Evolutionary conservation across 257 asterid genomes (phyloP), one percentile per base, ranked within the genome.

Genomic region (Capsicum baccatum): DNA sequence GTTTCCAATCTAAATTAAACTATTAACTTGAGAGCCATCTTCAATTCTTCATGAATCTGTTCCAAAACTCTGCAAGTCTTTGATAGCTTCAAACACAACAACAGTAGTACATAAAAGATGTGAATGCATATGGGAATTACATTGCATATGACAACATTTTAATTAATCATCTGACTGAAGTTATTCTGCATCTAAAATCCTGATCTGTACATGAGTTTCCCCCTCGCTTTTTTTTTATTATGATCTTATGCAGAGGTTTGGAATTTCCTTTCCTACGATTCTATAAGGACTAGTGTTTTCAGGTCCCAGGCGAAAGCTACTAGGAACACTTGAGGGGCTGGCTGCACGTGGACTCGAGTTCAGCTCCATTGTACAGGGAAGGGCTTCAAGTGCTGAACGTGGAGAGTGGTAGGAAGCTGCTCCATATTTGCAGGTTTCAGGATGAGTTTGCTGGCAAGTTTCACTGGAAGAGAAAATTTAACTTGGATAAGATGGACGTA

Each of bases 361-460:
- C 42, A 85, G 79, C 88, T 89, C 94, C 0, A 92, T 86, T 8
- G 94, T 8, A 54, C 85, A 82, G 64, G 91, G 90, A 79, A 83
- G 87, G 48, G 37, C 88, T 86, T 89, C 95, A 12, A 91, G 92
- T 60, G 91, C 87, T 5, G 93, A 92, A 79, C 87, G 92, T 39
- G 96, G 96, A 17, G 97, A 94, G 79, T 50, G 91, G 79, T 84
- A 90, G 81, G 91, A 84, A 15, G 85, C 19, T 48, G 79, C 63
- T 79, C 89, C 84, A 56, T 47, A 14, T 39, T 89, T 93, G 1
- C 88, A 42, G 64, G 83, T 80, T 87, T 89, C 91, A 8, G 81
- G 85, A 70, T 80, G 80, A 82, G 91, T 83, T 79, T 86, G 94
- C 81, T 74, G 87, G 82, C 83, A 85, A 47, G 86, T 80, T 83